Evolutionary conservation across 441 rosid genomes (phyloP), one percentile per base, ranked within the genome.

Genomic region (Adansonia grandidieri): DNA sequence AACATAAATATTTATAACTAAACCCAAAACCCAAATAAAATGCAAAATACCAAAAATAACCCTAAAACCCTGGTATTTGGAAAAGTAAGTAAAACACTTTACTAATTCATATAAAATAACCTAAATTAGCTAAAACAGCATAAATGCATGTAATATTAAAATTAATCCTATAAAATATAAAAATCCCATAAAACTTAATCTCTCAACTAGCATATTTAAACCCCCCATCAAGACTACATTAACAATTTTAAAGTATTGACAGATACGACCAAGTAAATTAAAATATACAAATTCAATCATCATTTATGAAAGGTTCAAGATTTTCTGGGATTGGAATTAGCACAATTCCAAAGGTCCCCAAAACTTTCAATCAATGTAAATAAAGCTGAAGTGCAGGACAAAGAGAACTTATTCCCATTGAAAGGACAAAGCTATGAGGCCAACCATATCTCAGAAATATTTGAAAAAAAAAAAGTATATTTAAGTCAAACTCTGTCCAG

Each of bases 201-300:
- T n/a, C 65, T 61, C 15, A 10, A 61, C 40, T 61, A 24, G 40
- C 40, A 61, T 61, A 61, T 61, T 61, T 24, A 1, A 28, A 61
- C 10, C 37, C 40, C 7, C 20, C 58, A n/a, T 54, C 58, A 54
- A n/a, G 58, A 54, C 20, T 0, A 54, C 7, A 28, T 5, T 28
- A 17, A 28, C 17, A 13, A 28, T 62, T 28, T 22, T 24, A 61
- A 61, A 10, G 40, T 19, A 24, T 24, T 48, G 9, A 48, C 14
- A 22, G 58, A 28, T 44, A 70, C 14, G 44, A 24, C 13, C 13
- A 50, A 50, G 51, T 13, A 50, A 70, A 70, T 9, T 3, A n/a
- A 51, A 51, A 71, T 24, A 51, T 4, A 53, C 9, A 9, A 72
- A 70, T 28, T 54, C 61, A 37, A 72, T 37, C 64, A 37, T 71